Conservation (phyloP, 1,284 basidiomycete genomes). For the Pseudozyma pruni region DNA sequence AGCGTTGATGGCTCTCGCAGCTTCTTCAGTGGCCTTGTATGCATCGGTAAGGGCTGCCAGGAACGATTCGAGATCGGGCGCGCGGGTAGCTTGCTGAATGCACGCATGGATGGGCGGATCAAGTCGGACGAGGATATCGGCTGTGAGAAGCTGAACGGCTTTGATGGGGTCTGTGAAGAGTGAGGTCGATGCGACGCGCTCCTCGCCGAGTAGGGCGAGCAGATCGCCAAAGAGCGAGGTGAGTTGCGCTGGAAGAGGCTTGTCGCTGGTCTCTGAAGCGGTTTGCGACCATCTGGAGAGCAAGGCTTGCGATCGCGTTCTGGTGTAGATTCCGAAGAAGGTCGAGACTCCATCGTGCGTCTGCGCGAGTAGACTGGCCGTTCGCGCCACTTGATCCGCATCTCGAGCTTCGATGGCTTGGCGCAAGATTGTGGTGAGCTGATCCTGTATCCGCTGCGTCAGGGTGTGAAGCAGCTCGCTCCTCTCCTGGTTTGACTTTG, state of each 20-base stretch:
- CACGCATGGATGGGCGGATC: conserved; percentile 32
- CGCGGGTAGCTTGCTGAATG: conserved; percentile 22
- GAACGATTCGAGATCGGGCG: conserved; percentile 26
- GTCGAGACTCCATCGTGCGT: conserved; percentile 15
- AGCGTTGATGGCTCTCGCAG: conserved; percentile 11
- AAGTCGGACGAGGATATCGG: conserved; percentile 21
- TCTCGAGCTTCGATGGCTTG: conserved; percentile 25
- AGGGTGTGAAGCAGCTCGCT: conserved; percentile 31
- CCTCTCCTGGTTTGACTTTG: conserved; percentile 34
- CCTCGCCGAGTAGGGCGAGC: conserved; percentile 46
- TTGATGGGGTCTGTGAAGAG: conserved; percentile 37
- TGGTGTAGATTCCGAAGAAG: conserved; percentile 38
- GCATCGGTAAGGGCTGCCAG: conserved; percentile 27
- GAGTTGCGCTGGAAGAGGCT: conserved; percentile 21
- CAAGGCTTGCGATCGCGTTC: conserved; percentile 18
- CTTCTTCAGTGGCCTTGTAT: conserved; percentile 34
- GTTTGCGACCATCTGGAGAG: conserved; percentile 32
- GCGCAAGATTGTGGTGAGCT: conserved; percentile 28
- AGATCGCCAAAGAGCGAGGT: conserved; percentile 28
- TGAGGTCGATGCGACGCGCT: conserved; percentile 28
- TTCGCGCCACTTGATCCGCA: conserved; percentile 1
- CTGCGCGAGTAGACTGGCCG: conserved; percentile 26
- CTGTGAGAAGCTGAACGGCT: conserved; percentile 30
- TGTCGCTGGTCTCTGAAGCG: conserved; percentile 18
- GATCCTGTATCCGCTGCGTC: conserved; percentile 19